Conservation (phyloP, 331 rosid genomes). For the Quercus tomentella region DNA sequence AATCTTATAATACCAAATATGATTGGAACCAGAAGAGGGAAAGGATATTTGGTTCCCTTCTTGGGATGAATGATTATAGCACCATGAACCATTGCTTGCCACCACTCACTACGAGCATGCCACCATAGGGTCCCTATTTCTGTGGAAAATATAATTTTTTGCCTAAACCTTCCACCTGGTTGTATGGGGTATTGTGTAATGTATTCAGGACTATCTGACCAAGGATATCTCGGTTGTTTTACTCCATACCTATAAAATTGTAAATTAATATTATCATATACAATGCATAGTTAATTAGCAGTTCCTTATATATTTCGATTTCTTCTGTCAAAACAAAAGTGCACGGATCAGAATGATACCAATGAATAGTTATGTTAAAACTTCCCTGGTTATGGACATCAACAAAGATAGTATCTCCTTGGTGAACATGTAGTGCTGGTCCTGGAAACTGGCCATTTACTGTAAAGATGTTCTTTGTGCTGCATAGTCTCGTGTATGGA, state of each 20-base stretch:
- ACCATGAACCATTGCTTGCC: constrained; percentile 35
- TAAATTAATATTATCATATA: too few relatives aligned
- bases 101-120: constrained; percentile 48
- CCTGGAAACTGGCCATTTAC: constrained; percentile 47
- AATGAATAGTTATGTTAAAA: constrained; percentile 43
- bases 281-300: too few relatives aligned
- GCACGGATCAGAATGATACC: constrained; percentile 6
- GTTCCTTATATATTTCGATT: too few relatives aligned
- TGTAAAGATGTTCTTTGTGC: constrained; percentile 42
- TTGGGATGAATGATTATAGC: constrained; percentile 36
- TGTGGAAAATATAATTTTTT: constrained; percentile 25
- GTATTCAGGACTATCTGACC: too few relatives aligned
- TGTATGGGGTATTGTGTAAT: too few relatives aligned
- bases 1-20: neutral
- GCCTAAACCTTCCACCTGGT: constrained; percentile 20
- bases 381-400: constrained; percentile 33
- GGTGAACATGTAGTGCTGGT: constrained; percentile 32
- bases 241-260: constrained; percentile 42
- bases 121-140: constrained; percentile 47
- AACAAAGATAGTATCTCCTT: constrained; percentile 39
- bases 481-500: constrained; percentile 37
- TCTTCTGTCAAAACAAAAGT: too few relatives aligned
- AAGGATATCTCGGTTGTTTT: constrained; percentile 25
- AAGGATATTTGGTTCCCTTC: constrained; percentile 29
- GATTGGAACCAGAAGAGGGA: neutral